Evolutionary conservation across 2,329 filamentous ascomycete genomes (phyloP), one percentile per base, ranked within the genome.

Genomic region (Aspergillus quadricinctus): DNA sequence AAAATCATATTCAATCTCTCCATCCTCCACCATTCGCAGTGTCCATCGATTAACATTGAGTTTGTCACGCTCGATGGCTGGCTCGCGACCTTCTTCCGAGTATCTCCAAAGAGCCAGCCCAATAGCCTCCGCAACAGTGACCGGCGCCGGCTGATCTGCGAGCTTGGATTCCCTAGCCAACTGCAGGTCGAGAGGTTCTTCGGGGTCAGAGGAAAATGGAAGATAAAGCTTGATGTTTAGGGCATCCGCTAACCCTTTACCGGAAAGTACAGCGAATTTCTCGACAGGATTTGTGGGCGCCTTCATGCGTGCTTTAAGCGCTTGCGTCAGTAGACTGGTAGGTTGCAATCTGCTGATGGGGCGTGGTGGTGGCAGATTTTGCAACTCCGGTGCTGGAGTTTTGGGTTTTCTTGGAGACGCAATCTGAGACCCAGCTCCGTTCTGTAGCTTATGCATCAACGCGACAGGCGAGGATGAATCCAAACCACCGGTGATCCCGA

Each of bases 1-100:
- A 60, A 88, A 88, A 64, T 88, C 85, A 64, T 83, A 84, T 57
- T 88, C 85, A 2, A 88, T 81, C 64, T 88, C 85, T 5, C 83
- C 85, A 62, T 87, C 85, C 62, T 88, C 85, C 8, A 86, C 83
- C 80, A 88, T 87, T n/a, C 85, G 78, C 53, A 88, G 71, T 27
- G 83, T 82, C 85, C 85, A 88, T 57, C 78, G 76, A 62, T 87
- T 87, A 57, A 87, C 81, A 54, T 81, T 84, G 53, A 81, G 71
- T 60, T 84, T 82, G 27, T 77, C 75, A 1, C 72, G 71, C 6
- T 77, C 72, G 9, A 87, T 72, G 1, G 77, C 61, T 8, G 84
- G 84, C 55, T 84, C 77, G 10, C 80, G 72, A 6, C 77, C 76
- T 61, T 86, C 83, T 64, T 87, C 83, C 17, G 78, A 77, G 62